Evolutionary conservation across 371 early-diverging fungal genomes (phyloP).

Genomic region (Capillidium rhysosporum): DNA sequence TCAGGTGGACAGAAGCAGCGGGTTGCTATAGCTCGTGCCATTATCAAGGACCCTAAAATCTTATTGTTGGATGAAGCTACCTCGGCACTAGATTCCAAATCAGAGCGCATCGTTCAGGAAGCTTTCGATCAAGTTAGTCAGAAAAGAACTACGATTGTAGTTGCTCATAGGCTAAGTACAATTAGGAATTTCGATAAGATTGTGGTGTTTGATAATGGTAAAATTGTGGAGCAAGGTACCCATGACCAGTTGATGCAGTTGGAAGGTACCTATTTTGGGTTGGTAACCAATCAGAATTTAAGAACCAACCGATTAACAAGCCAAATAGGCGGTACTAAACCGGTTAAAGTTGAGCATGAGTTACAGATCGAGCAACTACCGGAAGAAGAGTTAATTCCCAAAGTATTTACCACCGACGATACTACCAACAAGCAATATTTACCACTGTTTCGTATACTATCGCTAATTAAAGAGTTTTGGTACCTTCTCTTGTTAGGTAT

Average conservation of each 20-base stretch:
- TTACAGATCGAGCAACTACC: not conserved
- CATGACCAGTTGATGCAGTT: constrained; percentile 33
- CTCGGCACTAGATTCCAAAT: constrained; percentile 57
- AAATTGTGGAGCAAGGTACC: constrained; percentile 47
- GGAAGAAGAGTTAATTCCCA: not conserved
- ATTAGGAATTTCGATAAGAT: constrained; percentile 65
- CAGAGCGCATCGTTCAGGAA: constrained; percentile 60
- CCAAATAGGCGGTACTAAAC: no score
- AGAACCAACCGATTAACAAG: constrained; percentile 20
- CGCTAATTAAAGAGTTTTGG: not conserved
- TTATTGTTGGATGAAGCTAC: constrained; percentile 79
- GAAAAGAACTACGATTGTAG: constrained; percentile 73
- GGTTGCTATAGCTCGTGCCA: constrained; percentile 53
- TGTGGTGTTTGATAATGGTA: constrained; percentile 51
- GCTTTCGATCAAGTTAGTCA: constrained; percentile 55
- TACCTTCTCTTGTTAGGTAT: not conserved
- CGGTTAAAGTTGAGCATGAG: not conserved
- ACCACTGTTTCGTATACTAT: not conserved
- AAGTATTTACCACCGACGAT: not conserved
- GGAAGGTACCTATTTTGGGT: constrained; percentile 27
- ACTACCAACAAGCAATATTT: not conserved
- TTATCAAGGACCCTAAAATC: constrained; percentile 50
- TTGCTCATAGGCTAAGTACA: constrained; percentile 78
- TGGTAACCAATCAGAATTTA: constrained; percentile 33
- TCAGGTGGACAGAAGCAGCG: constrained; percentile 37